Conservation (phyloP, 2,329 filamentous ascomycete genomes). For the Fusarium sp. region DNA sequence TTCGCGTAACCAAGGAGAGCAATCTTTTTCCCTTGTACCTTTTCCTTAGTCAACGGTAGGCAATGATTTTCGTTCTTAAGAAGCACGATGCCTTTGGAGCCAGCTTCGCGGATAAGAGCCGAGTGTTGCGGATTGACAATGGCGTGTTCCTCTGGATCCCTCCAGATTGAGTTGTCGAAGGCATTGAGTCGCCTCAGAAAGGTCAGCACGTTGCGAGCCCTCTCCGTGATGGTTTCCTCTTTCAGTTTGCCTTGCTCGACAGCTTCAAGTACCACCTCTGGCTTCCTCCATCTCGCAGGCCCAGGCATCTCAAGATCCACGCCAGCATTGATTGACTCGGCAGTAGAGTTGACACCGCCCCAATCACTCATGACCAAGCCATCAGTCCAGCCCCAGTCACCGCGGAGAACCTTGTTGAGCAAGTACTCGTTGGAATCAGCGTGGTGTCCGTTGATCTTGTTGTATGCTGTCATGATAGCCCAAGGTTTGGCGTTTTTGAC, state of each 20-base stretch:
- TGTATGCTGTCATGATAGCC: slow-evolving; percentile 50
- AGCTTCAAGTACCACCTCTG: slow-evolving; percentile 44
- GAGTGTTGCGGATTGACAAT: slow-evolving; percentile 47
- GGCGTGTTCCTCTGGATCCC: slow-evolving; percentile 39
- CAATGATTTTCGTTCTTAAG: slow-evolving; percentile 70
- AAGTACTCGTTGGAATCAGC: slow-evolving; percentile 43
- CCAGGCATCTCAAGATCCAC: slow-evolving; percentile 52
- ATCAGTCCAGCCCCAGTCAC: slow-evolving; percentile 55
- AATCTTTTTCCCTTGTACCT: slow-evolving; percentile 46
- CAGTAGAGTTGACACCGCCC: slow-evolving; percentile 48
- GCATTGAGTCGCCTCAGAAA: slow-evolving; percentile 43
- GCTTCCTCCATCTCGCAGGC: slow-evolving; percentile 45
- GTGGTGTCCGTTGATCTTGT: slow-evolving; percentile 54
- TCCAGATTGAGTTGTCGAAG: slow-evolving; percentile 39
- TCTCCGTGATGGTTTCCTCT: slow-evolving; percentile 43
- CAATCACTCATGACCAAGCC: slow-evolving; percentile 51
- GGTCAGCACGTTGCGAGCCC: slow-evolving; percentile 44
- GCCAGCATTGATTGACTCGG: slow-evolving; percentile 46
- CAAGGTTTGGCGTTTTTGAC: slow-evolving; percentile 53
- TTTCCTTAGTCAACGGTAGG: slow-evolving; percentile 62
- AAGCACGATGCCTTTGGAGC: slow-evolving; percentile 67
- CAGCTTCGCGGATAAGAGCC: slow-evolving; percentile 43
- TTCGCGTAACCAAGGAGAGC: slow-evolving; percentile 49
- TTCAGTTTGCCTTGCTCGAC: slow-evolving; percentile 43
- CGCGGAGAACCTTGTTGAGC: slow-evolving; percentile 50